Evolutionary conservation across 2,329 filamentous ascomycete genomes (phyloP).

Genomic region (Monilinia fructigena): DNA sequence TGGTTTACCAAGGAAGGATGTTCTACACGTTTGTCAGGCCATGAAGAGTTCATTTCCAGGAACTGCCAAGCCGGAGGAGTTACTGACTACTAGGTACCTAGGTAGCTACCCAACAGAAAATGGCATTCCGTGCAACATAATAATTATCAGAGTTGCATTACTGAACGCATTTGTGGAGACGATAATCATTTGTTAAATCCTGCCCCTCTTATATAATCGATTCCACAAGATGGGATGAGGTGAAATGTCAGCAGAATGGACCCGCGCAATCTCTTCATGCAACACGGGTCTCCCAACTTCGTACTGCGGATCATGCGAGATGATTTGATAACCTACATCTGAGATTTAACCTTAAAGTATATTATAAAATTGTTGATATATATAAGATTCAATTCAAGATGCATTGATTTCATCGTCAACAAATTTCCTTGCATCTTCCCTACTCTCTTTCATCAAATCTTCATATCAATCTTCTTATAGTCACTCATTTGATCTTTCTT

Average conservation of each 20-base stretch:
- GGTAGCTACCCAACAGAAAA: background rate
- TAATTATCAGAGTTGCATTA: background rate
- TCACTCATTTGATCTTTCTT: background rate
- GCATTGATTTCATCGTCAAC: background rate
- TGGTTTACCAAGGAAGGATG: background rate
- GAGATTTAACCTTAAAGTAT: background rate
- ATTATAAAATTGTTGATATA: background rate
- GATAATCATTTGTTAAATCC: background rate
- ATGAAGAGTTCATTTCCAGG: background rate
- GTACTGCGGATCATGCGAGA: slow-evolving; percentile 4
- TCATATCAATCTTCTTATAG: background rate
- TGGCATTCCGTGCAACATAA: background rate
- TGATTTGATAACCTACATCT: background rate
- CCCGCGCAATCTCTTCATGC: background rate
- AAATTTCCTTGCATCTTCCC: background rate
- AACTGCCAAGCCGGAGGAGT: background rate
- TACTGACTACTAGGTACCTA: background rate
- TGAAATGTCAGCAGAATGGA: background rate
- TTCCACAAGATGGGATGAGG: background rate
- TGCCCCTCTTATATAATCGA: background rate
- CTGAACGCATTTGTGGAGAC: background rate
- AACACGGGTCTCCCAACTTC: background rate
- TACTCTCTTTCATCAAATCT: background rate
- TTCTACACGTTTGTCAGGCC: background rate
- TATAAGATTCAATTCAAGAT: background rate